Evolutionary conservation across 2,329 filamentous ascomycete genomes (phyloP).

Genomic region (Colletotrichum tropicicola): DNA sequence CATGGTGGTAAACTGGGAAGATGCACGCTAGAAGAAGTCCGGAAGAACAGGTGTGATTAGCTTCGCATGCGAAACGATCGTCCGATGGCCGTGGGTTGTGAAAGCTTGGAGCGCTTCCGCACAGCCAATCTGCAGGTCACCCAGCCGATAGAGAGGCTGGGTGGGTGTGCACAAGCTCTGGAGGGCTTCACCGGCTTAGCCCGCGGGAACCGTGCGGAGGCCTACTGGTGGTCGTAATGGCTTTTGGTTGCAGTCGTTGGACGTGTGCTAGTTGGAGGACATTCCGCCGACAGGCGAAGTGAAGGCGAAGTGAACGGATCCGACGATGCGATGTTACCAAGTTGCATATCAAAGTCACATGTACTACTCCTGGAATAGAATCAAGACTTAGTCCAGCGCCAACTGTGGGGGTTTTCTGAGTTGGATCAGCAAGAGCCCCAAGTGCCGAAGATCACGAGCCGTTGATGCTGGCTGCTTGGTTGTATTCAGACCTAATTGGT

Average conservation of each 20-base stretch:
- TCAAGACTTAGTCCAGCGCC: too few relatives aligned
- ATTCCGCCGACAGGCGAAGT: neutral
- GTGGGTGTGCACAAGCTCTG: neutral
- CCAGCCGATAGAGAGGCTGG: neutral
- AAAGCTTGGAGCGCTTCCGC: constrained; percentile 8
- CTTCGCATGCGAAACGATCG: constrained; percentile 28
- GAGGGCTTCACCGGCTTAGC: neutral
- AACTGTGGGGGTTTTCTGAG: too few relatives aligned
- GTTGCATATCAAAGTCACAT: neutral
- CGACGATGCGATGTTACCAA: neutral
- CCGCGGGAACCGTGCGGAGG: constrained; percentile 14
- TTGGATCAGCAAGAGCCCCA: neutral
- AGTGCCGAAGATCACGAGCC: neutral
- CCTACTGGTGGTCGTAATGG: neutral
- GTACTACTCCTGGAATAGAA: neutral
- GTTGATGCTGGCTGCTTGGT: neutral
- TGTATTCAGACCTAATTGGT: neutral
- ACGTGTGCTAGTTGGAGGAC: neutral
- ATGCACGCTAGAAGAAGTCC: neutral
- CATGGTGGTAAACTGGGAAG: neutral
- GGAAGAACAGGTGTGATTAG: constrained; percentile 21
- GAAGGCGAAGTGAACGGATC: neutral
- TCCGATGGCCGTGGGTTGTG: constrained; percentile 5
- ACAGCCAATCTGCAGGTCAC: neutral
- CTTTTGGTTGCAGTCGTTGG: neutral